phyloP scores from a whole-genome alignment of 768 basidiomycete genomes.

The Kwoniella botswanensis region DNA sequence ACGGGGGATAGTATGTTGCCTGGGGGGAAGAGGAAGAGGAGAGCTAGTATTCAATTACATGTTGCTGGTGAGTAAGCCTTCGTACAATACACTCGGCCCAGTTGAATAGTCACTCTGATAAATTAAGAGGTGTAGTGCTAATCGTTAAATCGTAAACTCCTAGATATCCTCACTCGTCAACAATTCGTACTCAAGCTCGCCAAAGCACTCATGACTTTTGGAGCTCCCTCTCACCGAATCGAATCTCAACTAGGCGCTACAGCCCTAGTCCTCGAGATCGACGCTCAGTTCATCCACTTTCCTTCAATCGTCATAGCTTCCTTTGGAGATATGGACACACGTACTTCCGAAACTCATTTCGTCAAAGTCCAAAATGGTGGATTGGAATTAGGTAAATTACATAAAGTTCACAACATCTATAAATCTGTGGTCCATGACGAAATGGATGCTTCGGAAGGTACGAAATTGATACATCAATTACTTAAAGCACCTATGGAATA shows the following conservation, averaged over 20 bases:
- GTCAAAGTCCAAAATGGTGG: slow-evolving; percentile 42
- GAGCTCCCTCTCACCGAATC: slow-evolving; percentile 44
- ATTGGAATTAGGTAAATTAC: slow-evolving; percentile 53
- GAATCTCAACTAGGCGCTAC: slow-evolving; percentile 54
- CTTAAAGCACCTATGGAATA: slow-evolving; percentile 71
- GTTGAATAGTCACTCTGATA: no score
- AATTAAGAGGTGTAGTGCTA: no score
- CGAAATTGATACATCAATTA: slow-evolving; percentile 64
- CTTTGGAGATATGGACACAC: slow-evolving; percentile 52
- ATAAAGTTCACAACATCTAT: slow-evolving; percentile 52
- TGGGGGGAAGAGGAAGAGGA: slow-evolving; percentile 23
- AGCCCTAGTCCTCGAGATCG: slow-evolving; percentile 49
- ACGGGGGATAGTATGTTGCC: slow-evolving; percentile 12
- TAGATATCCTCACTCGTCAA: slow-evolving; percentile 72
- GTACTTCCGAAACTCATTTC: slow-evolving; percentile 55
- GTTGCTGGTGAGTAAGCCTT: slow-evolving; percentile 42
- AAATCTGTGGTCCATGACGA: slow-evolving; percentile 53
- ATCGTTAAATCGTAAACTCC: no score
- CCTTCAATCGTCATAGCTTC: slow-evolving; percentile 53
- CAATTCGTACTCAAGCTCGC: slow-evolving; percentile 85
- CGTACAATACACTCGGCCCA: not conserved
- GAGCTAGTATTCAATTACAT: slow-evolving; percentile 46
- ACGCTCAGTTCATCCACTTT: slow-evolving; percentile 56
- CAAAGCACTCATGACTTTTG: slow-evolving; percentile 76
- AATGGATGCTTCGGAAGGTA: slow-evolving; percentile 51